Percentiles rank a stretch among this genome's conserved stretches.
These are phyloP conservation scores for Cordyceps tenuipes DNA, from an alignment of 2,329 filamentous ascomycete genomes.

Conservation along the genomic window DNA sequence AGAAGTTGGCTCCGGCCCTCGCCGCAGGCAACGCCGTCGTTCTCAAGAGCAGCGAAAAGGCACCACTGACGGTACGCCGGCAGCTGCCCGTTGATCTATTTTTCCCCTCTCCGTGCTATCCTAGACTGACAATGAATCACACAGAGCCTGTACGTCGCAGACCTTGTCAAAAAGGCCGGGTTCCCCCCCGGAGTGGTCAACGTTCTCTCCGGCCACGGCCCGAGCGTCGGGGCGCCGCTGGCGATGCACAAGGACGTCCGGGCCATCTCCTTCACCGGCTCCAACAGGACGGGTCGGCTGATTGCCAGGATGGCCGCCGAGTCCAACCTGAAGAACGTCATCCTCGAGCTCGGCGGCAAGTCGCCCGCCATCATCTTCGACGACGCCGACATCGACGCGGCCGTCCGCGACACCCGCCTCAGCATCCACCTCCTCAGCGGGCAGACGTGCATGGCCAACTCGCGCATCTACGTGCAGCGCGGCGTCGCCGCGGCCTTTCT, in stretches of 20 bases:
- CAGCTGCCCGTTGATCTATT: neutral
- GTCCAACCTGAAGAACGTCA: conserved; percentile 48
- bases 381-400: conserved; percentile 55
- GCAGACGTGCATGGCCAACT: conserved; percentile 53
- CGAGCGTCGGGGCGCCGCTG: neutral
- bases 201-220: conserved; percentile 12
- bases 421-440: conserved; percentile 46
- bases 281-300: conserved; percentile 54
- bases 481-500: conserved; percentile 48
- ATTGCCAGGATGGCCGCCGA: conserved; percentile 59
- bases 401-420: conserved; percentile 42
- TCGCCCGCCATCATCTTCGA: conserved; percentile 47
- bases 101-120: neutral
- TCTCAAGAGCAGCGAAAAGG: conserved; percentile 46
- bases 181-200: conserved; percentile 16
- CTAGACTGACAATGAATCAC: neutral
- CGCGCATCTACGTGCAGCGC: conserved; percentile 48
- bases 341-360: conserved; percentile 50
- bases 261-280: conserved; percentile 31
- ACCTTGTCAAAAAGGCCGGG: conserved; percentile 15
- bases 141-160: conserved; percentile 1
- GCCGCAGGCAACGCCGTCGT: conserved; percentile 42
- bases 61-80: conserved; percentile 35
- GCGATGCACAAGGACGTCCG: conserved; percentile 13
- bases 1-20: conserved; percentile 42